phyloP scores from a whole-genome alignment of 1,284 basidiomycete genomes.

The Agaricales sp. region DNA sequence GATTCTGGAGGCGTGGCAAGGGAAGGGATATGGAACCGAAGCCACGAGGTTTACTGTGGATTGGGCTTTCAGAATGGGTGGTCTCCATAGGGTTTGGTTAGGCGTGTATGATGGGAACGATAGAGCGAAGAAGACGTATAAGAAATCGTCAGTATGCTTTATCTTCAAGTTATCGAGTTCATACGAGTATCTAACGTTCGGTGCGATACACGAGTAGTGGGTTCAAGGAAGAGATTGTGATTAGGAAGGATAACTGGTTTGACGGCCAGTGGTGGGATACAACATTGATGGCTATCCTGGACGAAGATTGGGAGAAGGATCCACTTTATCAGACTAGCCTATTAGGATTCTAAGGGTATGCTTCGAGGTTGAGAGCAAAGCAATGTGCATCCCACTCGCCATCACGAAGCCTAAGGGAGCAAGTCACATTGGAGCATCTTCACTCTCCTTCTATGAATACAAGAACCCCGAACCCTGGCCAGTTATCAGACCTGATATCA shows the following conservation, averaged over 20 bases:
- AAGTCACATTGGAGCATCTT: too few relatives aligned
- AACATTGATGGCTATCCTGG: conserved; percentile 17
- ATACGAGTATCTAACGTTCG: too few relatives aligned
- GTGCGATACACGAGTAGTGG: conserved; percentile 17
- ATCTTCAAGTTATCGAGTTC: not conserved
- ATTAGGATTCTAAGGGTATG: too few relatives aligned
- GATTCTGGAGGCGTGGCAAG: conserved; percentile 17
- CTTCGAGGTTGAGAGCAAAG: too few relatives aligned
- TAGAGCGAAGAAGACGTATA: conserved; percentile 18
- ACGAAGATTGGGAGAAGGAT: conserved; percentile 17
- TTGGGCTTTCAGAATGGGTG: conserved; percentile 20
- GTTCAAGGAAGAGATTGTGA: conserved; percentile 20
- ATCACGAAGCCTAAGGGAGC: too few relatives aligned
- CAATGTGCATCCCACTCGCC: too few relatives aligned
- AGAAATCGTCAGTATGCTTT: conserved; percentile 17
- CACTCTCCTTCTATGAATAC: too few relatives aligned
- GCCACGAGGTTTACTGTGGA: conserved; percentile 20
- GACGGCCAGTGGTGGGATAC: conserved; percentile 19
- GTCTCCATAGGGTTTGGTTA: conserved; percentile 20
- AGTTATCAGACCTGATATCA: too few relatives aligned
- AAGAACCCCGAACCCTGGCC: too few relatives aligned
- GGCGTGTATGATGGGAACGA: conserved; percentile 19
- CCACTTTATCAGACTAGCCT: too few relatives aligned
- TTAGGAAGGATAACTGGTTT: conserved; percentile 17
- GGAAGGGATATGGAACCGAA: conserved; percentile 22